Evolutionary conservation across 139 green algal species (phyloP), one percentile per base, ranked within the genome.

Genomic region (Chloropicon primus): DNA sequence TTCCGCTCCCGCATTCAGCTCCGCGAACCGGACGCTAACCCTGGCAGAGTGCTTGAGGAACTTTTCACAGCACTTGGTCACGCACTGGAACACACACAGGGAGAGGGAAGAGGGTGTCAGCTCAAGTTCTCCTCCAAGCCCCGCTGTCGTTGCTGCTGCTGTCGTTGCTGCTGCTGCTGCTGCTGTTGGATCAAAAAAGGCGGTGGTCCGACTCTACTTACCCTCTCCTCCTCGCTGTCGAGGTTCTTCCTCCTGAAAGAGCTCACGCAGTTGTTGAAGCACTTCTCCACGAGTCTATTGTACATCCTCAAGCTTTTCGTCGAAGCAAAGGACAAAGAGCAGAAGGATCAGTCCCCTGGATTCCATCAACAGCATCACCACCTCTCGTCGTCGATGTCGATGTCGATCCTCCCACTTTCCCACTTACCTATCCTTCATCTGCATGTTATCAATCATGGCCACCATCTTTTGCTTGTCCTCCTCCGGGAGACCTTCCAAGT

Each of bases 241-340:
- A 99, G 84, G 24, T 90, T 90, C 75, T 97, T 98, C 54, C 90
- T 91, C 22, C 94, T 84, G 84, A 99, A 98, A 26, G 85, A 87
- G 26, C 96, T 86, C 0, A 96, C 88, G 80, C 95, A 99, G 78
- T 97, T 88, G 54, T 82, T 88, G 82, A 99, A 99, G 71, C 95
- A 99, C 22, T 85, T 74, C 85, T 98, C 93, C 24, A 98, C 94
- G 2, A 99, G 85, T 24, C 74, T 86, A 84, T 98, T 98, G 85
- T 99, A 99, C 90, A 98, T 94, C n/a, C 88, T 83, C 76, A 98
- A 75, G 72, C 41, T 62, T 5, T 62, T n/a, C n/a, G n/a, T n/a
- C n/a, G n/a, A n/a, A n/a, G n/a, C n/a, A n/a, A n/a, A n/a, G n/a
- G n/a, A n/a, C n/a, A n/a, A n/a, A n/a, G n/a, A n/a, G n/a, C n/a